Evolutionary conservation across 2,329 filamentous ascomycete genomes (phyloP).

Genomic region (Penicillium sp.): DNA sequence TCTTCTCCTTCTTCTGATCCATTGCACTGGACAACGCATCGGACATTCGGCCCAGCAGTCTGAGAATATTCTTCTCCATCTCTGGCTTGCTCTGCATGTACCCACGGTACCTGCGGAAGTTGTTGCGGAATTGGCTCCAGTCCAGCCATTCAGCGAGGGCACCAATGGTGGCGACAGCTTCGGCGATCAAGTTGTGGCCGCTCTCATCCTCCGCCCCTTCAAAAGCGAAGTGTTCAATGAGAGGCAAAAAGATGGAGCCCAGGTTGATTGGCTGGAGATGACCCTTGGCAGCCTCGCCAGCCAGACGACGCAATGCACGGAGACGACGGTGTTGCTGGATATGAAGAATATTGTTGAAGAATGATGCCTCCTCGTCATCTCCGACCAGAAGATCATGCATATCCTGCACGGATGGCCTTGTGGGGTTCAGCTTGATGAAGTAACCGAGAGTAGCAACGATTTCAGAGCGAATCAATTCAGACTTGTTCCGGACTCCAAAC

Average conservation of each 20-base stretch:
- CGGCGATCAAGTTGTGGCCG: constrained; percentile 80
- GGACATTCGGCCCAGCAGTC: constrained; percentile 78
- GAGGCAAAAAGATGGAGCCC: constrained; percentile 83
- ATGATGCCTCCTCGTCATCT: constrained; percentile 78
- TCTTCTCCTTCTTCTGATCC: constrained; percentile 29
- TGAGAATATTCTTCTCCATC: constrained; percentile 81
- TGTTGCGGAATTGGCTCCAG: constrained; percentile 87
- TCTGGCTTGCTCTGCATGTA: constrained; percentile 82
- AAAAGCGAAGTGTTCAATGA: constrained; percentile 94
- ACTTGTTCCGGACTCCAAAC: constrained; percentile 73
- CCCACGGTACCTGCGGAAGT: constrained; percentile 80
- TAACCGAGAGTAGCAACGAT: constrained; percentile 79
- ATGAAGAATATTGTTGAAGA: constrained; percentile 91
- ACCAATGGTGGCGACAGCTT: constrained; percentile 81
- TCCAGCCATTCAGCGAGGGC: constrained; percentile 75
- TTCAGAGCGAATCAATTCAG: constrained; percentile 83
- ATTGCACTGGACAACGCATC: constrained; percentile 71
- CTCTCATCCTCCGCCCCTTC: constrained; percentile 76
- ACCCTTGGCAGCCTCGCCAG: constrained; percentile 66
- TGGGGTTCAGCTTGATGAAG: constrained; percentile 71
- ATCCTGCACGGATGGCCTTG: constrained; percentile 73
- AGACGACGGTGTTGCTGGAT: constrained; percentile 86
- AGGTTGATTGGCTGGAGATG: constrained; percentile 77
- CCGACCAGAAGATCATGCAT: constrained; percentile 71
- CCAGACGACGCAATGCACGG: constrained; percentile 78